phyloP scores from a whole-genome alignment of 495 filamentous ascomycete species.

The Platismatia glauca region DNA sequence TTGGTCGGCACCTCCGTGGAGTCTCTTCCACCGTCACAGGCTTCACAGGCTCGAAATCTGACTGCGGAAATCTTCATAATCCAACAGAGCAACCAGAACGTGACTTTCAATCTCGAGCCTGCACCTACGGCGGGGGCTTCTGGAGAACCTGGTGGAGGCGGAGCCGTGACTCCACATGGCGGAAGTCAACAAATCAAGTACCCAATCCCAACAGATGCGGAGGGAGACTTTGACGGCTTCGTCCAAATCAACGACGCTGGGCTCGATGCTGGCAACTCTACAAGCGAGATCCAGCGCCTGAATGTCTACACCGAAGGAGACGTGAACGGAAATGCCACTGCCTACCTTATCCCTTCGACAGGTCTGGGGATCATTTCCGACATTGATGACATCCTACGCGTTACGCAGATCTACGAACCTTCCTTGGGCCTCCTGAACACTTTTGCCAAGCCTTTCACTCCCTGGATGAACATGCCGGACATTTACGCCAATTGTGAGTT shows the following conservation, averaged over 20 bases:
- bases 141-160: constrained; percentile 45
- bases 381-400: constrained; percentile 70
- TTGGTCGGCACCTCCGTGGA: constrained; percentile 53
- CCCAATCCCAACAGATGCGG: constrained; percentile 47
- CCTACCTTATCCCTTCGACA: constrained; percentile 59
- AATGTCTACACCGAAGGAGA: constrained; percentile 57
- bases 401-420: constrained; percentile 76
- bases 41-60: constrained; percentile 60
- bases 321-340: constrained; percentile 60
- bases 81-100: constrained; percentile 54
- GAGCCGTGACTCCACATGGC: constrained; percentile 42
- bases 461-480: constrained; percentile 73
- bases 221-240: constrained; percentile 67
- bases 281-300: constrained; percentile 51
- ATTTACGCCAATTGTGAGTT: no score
- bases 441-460: constrained; percentile 59
- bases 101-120: constrained; percentile 54
- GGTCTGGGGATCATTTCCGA: constrained; percentile 65
- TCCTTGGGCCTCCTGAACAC: constrained; percentile 65
- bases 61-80: constrained; percentile 63
- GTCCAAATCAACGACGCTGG: constrained; percentile 42
- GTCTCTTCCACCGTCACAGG: constrained; percentile 48
- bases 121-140: constrained; percentile 38
- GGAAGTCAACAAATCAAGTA: constrained; percentile 49
- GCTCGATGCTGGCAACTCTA: constrained; percentile 51